These are phyloP conservation scores for Fusarium coicis DNA, from an alignment of 2,329 filamentous ascomycete species.

Conservation along the genomic window DNA sequence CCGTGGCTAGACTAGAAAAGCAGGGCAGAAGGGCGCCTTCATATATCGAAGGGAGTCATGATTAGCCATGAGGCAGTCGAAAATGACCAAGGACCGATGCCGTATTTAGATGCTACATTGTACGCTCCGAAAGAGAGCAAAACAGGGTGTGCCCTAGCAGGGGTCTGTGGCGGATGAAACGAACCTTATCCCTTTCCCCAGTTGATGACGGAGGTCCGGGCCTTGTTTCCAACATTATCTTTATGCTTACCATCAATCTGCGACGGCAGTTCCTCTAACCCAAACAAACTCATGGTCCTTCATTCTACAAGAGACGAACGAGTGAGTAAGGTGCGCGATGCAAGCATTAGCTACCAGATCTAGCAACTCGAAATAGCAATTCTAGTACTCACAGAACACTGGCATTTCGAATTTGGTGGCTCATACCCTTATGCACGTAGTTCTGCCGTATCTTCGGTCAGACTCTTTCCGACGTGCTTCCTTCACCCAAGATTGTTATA, in stretches of 20 bases:
- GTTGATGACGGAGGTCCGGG: not conserved
- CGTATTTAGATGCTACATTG: not conserved
- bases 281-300: not conserved
- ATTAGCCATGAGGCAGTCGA: not conserved
- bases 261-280: not conserved
- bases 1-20: not conserved
- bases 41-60: not conserved
- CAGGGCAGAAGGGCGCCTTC: not conserved
- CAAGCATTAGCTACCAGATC: not conserved
- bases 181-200: not conserved
- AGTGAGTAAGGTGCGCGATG: not conserved
- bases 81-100: not conserved
- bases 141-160: not conserved
- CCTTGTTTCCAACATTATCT: not conserved
- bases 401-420: not conserved
- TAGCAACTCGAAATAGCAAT: not conserved
- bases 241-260: not conserved
- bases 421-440: rapidly evolving
- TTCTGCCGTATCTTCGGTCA: not conserved
- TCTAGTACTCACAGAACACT: not conserved
- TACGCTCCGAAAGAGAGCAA: not conserved
- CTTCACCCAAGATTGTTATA: not conserved
- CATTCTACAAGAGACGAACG: not conserved
- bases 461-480: rapidly evolving
- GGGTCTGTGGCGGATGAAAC: not conserved